A percentile compares a stretch with the other conserved stretches of the same genome.
Conservation (phyloP, 768 basidiomycete species). For the Wakefieldia striispora region DNA sequence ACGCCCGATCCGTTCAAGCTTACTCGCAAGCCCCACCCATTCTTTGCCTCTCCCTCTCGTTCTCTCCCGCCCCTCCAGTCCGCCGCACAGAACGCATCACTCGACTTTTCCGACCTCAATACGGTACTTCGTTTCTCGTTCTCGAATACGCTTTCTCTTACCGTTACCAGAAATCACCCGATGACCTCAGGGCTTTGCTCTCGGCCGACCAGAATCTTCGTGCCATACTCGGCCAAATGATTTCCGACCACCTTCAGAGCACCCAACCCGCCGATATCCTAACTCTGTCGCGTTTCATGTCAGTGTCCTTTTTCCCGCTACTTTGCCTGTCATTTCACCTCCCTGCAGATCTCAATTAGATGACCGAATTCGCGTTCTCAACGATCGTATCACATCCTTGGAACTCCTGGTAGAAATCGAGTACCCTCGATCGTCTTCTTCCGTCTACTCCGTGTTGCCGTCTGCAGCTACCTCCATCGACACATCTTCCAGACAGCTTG, state of each 20-base stretch:
- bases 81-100: constrained; percentile 7
- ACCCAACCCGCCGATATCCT: constrained; percentile 35
- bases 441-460: constrained; percentile 2
- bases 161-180: constrained; percentile 22
- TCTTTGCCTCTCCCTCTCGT: not conserved
- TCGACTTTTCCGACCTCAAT: constrained; percentile 18
- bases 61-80: not conserved
- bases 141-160: not conserved
- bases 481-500: not conserved
- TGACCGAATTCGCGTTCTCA: constrained; percentile 39
- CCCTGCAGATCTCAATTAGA: constrained; percentile 34
- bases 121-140: constrained; percentile 1
- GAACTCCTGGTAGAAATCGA: constrained; percentile 4
- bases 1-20: constrained; percentile 22
- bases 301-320: not conserved
- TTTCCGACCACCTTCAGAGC: constrained; percentile 25
- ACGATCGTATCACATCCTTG: constrained; percentile 30
- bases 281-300: constrained; percentile 43
- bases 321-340: not conserved
- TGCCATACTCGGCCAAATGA: constrained; percentile 20
- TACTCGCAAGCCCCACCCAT: constrained; percentile 1
- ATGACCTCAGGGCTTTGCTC: constrained; percentile 29
- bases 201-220: constrained; percentile 17
- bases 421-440: not conserved
- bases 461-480: not conserved